Evolutionary conservation across 2,329 filamentous ascomycete species (phyloP).

Genomic region (Fusarium robinianum): DNA sequence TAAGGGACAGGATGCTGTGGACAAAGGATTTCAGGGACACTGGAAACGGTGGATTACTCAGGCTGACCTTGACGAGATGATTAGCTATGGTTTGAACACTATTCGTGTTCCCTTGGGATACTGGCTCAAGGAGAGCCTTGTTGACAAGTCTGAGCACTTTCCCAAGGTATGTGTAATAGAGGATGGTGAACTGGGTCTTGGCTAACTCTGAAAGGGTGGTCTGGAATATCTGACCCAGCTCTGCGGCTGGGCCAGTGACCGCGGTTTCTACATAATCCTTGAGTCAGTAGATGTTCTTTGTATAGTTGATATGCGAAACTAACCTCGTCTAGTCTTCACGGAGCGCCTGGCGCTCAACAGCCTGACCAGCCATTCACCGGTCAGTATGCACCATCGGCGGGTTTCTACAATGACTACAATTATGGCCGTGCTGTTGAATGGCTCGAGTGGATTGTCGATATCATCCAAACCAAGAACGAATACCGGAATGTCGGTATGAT

Average conservation of each 20-base stretch:
- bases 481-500: conserved; percentile 63
- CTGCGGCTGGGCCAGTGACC: conserved; percentile 53
- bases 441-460: conserved; percentile 59
- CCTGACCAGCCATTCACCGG: conserved; percentile 53
- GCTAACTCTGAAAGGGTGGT: conserved; percentile 38
- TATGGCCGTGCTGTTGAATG: conserved; percentile 60
- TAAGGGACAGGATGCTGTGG: conserved; percentile 51
- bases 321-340: conserved; percentile 47
- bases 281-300: conserved; percentile 37
- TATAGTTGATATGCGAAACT: neutral
- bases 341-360: conserved; percentile 54
- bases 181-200: neutral
- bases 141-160: conserved; percentile 56
- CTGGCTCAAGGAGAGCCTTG: conserved; percentile 57
- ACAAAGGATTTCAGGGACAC: conserved; percentile 54
- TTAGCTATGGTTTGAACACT: conserved; percentile 56
- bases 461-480: conserved; percentile 52
- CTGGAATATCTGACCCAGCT: conserved; percentile 52
- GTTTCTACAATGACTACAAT: conserved; percentile 61
- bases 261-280: conserved; percentile 57
- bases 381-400: conserved; percentile 40
- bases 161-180: conserved; percentile 38
- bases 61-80: conserved; percentile 54
- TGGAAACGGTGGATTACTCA: conserved; percentile 56
- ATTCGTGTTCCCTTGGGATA: conserved; percentile 60